Evolutionary conservation across 2,329 filamentous ascomycete genomes (phyloP).

Genomic region (Cladosporium phlei): DNA sequence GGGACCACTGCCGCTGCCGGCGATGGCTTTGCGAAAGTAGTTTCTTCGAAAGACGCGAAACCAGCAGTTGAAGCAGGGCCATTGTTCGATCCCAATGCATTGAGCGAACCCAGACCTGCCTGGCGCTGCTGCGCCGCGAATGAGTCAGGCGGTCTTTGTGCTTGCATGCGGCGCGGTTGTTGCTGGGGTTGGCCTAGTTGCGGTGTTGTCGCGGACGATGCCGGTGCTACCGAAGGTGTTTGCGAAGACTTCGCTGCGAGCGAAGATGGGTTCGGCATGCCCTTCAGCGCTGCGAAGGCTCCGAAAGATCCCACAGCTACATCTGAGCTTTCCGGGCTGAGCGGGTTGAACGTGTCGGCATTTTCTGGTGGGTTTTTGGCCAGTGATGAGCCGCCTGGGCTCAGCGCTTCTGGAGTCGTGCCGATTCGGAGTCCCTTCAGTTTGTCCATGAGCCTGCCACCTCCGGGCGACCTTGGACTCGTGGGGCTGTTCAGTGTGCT

Average conservation of each 20-base stretch:
- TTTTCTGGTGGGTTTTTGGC: conserved; percentile 31
- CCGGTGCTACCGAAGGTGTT: conserved; percentile 26
- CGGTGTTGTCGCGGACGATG: conserved; percentile 24
- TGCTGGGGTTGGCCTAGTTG: conserved; percentile 15
- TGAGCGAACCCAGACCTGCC: conserved; percentile 40
- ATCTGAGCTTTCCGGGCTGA: conserved; percentile 60
- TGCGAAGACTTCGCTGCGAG: conserved; percentile 42
- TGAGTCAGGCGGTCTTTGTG: conserved; percentile 32
- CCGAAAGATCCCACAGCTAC: conserved; percentile 59
- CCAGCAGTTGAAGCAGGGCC: conserved; percentile 28
- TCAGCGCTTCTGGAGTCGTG: conserved; percentile 50
- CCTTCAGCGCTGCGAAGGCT: conserved; percentile 55
- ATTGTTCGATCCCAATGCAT: conserved; percentile 33
- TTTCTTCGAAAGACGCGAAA: conserved; percentile 21
- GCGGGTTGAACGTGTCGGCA: conserved; percentile 41
- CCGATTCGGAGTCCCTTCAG: conserved; percentile 72
- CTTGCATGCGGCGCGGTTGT: conserved; percentile 11
- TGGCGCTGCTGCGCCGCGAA: conserved; percentile 38
- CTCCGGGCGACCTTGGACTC: conserved; percentile 57
- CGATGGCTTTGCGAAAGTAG: conserved; percentile 15
- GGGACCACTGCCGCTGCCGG: too few species aligned
- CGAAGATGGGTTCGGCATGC: conserved; percentile 32
- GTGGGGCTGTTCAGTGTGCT: conserved; percentile 46
- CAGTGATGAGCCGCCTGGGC: conserved; percentile 5
- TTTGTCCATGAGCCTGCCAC: conserved; percentile 72